These are phyloP conservation scores for Lophiostoma macrostomum DNA, from an alignment of 495 filamentous ascomycete species.

Conservation along the genomic window DNA sequence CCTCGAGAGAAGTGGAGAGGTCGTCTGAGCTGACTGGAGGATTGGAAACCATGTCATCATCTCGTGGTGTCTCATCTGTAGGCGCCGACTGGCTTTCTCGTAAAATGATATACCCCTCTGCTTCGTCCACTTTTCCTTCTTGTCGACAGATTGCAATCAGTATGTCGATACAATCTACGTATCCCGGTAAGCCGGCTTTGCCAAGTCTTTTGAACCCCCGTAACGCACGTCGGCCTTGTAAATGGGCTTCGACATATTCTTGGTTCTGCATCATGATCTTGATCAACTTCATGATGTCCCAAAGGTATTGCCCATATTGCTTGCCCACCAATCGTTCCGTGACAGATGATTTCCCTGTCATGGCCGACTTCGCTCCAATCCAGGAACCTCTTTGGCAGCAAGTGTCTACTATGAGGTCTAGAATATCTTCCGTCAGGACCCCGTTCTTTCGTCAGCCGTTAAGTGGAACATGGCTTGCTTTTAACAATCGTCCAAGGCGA, in stretches of 20 bases:
- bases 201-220: constrained; percentile 14
- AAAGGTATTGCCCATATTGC: not conserved
- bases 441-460: not conserved
- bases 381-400: not conserved
- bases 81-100: not conserved
- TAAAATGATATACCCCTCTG: constrained; percentile 9
- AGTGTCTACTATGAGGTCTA: constrained; percentile 1
- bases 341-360: constrained; percentile 10
- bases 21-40: too few relatives aligned
- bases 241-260: constrained; percentile 10
- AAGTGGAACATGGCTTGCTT: not conserved
- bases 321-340: constrained; percentile 4
- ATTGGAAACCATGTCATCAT: too few relatives aligned
- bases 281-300: not conserved
- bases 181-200: not conserved
- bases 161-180: constrained; percentile 1
- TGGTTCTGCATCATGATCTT: constrained; percentile 2
- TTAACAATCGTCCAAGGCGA: constrained; percentile 4
- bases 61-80: too few relatives aligned
- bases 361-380: constrained; percentile 1
- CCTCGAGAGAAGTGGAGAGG: too few relatives aligned
- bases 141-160: not conserved
- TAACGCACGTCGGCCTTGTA: constrained; percentile 5
- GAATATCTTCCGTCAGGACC: constrained; percentile 2
- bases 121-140: constrained; percentile 14